Conservation (phyloP, 441 rosid species). For the Syzygium malaccense region DNA sequence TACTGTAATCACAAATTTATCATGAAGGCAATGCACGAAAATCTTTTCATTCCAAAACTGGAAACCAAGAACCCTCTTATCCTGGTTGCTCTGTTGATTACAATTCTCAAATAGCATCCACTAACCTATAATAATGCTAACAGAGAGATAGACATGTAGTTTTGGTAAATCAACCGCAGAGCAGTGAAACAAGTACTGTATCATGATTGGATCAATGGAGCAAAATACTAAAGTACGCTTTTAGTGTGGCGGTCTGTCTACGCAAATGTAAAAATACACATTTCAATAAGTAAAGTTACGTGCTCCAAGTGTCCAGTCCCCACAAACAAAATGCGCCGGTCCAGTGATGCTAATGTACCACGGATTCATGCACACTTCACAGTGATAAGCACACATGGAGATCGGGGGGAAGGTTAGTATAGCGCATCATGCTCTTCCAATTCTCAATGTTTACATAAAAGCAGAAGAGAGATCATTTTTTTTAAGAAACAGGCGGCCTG, state of each 20-base stretch:
- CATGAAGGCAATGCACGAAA: not conserved
- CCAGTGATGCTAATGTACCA: not conserved
- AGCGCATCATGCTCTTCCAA: not conserved
- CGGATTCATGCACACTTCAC: not conserved
- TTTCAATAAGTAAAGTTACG: not conserved
- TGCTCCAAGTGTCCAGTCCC: not conserved
- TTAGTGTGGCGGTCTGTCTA: not conserved
- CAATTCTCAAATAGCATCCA: not conserved
- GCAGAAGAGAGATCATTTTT: not conserved
- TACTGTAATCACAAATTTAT: not conserved
- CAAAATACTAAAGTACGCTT: not conserved
- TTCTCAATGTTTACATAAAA: not conserved
- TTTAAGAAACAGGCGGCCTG: too few species aligned
- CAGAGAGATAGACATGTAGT: not conserved
- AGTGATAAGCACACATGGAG: not conserved
- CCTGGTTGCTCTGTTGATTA: not conserved
- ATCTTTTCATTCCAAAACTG: not conserved
- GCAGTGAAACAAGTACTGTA: not conserved
- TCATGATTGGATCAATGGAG: not conserved
- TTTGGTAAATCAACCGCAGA: not conserved
- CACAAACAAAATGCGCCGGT: not conserved
- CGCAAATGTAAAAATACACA: not conserved
- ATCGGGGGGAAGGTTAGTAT: not conserved
- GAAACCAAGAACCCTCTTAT: not conserved
- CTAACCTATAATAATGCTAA: not conserved